These are phyloP conservation scores for Penicillium flavigenum DNA, from an alignment of 495 filamentous ascomycete species.

Conservation along the genomic window DNA sequence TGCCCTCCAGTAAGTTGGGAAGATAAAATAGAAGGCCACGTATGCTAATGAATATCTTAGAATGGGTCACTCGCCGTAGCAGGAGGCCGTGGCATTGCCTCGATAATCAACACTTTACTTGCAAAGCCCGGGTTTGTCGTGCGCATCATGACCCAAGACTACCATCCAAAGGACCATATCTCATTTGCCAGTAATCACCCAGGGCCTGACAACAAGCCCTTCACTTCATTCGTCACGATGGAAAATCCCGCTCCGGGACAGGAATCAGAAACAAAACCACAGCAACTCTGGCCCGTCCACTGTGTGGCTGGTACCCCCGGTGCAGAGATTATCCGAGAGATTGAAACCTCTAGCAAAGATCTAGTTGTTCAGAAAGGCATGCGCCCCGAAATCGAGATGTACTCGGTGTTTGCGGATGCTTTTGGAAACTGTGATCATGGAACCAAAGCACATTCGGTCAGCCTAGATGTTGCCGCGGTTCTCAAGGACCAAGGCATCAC, in stretches of 20 bases:
- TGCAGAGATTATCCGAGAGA: conserved; percentile 71
- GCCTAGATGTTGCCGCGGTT: conserved; percentile 56
- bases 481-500: conserved; percentile 61
- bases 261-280: conserved; percentile 59
- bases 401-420: conserved; percentile 79
- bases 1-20: conserved; percentile 68
- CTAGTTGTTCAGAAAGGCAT: conserved; percentile 73
- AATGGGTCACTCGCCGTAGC: conserved; percentile 78
- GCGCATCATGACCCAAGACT: conserved; percentile 85
- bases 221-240: conserved; percentile 60
- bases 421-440: conserved; percentile 54
- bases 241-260: conserved; percentile 62
- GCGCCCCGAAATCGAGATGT: conserved; percentile 79
- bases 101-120: conserved; percentile 74
- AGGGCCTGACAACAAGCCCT: conserved; percentile 63
- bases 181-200: conserved; percentile 86
- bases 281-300: conserved; percentile 84
- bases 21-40: background rate
- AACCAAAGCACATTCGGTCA: conserved; percentile 45
- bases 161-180: conserved; percentile 79
- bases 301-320: conserved; percentile 76
- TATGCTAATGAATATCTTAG: conserved; percentile 42
- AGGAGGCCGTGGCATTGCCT: conserved; percentile 65
- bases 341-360: conserved; percentile 61
- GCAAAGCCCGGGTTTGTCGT: conserved; percentile 62